Evolutionary conservation across 2,329 filamentous ascomycete genomes (phyloP).

Genomic region (Colletotrichum chrysophilum): DNA sequence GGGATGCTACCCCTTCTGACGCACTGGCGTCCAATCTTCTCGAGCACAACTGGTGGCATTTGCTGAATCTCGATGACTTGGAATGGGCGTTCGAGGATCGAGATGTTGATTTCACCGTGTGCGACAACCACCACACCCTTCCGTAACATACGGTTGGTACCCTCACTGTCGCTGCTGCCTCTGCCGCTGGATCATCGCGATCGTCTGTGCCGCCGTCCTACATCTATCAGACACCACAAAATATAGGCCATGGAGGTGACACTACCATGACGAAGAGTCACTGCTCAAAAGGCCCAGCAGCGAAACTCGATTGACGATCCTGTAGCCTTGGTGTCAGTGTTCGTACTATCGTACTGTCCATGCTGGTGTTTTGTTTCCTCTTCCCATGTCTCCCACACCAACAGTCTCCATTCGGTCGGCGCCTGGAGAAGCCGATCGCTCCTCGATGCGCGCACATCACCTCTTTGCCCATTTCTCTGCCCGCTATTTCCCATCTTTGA

Average conservation of each 20-base stretch:
- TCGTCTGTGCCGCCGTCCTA: slow-evolving; percentile 6
- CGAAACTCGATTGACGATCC: background rate
- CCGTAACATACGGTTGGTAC: slow-evolving; percentile 15
- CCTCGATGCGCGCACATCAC: background rate
- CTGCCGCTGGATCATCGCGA: background rate
- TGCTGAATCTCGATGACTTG: slow-evolving; percentile 20
- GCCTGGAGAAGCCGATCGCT: slow-evolving; percentile 2
- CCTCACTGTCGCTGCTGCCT: background rate
- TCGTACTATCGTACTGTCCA: no score
- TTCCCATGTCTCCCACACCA: slow-evolving; percentile 8
- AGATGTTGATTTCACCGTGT: slow-evolving; percentile 20
- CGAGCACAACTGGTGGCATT: slow-evolving; percentile 12
- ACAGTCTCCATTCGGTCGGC: slow-evolving; percentile 2
- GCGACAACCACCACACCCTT: background rate
- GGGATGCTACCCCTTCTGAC: slow-evolving; percentile 7
- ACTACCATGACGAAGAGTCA: background rate
- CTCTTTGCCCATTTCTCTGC: background rate
- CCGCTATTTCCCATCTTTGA: background rate
- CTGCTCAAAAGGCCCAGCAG: background rate
- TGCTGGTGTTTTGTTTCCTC: background rate
- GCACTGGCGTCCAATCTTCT: slow-evolving; percentile 14
- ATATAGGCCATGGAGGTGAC: background rate
- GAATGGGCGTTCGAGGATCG: slow-evolving; percentile 22
- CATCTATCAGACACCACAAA: background rate
- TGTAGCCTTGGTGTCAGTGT: background rate